Base-by-base conservation (phyloP, 1,284 basidiomycete species). In the Porogramme epimiltina region DNA sequence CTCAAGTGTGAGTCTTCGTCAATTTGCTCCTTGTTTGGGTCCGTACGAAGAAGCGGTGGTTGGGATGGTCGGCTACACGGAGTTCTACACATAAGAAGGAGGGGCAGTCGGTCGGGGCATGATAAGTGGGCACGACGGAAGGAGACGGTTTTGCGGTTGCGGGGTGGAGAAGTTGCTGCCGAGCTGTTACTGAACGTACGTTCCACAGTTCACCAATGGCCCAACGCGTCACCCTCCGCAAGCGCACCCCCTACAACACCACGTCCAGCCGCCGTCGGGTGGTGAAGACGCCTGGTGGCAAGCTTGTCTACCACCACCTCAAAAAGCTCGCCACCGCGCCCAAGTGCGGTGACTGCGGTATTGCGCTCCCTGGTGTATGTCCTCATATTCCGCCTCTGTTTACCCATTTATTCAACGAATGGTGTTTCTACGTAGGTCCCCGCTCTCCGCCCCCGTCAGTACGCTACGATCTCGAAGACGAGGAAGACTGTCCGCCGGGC, bases 141-240 rank as follows among this genome's bases (percentile, higher is more conserved):
- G 20, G 16, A 3, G 37, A 26, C 5, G n/a, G 26, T 24, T 16
- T 22, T 16, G 28, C 28, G 28, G 28, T 31, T 13, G 28, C 28
- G 13, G 13, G 28, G 28, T 31, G 6, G 28, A 6, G 13, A 6
- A 13, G 28, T 31, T 20, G 8, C 9, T 38, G n/a, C 38, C 23
- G 24, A 37, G 15, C 25, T 23, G 19, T 24, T 37, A 41, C 63
- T 61, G 51, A 62, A 42, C 41, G 44, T 41, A 41, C 26, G 26
- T 16, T 31, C 42, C 40, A 45, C 51, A 65, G 60, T 51, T 51
- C 57, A 70, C 54, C 72, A 81, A 97, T 98, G 95, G 94, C 93
- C 78, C 93, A 98, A 87, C 95, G 96, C 73, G 95, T 99, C 69
- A 98, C 95, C 66, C 92, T 99, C 79, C 93, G 97, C 80, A 99